Conservation (phyloP, 2,329 filamentous ascomycete genomes). For the Aspergillus pseudoterreus region DNA sequence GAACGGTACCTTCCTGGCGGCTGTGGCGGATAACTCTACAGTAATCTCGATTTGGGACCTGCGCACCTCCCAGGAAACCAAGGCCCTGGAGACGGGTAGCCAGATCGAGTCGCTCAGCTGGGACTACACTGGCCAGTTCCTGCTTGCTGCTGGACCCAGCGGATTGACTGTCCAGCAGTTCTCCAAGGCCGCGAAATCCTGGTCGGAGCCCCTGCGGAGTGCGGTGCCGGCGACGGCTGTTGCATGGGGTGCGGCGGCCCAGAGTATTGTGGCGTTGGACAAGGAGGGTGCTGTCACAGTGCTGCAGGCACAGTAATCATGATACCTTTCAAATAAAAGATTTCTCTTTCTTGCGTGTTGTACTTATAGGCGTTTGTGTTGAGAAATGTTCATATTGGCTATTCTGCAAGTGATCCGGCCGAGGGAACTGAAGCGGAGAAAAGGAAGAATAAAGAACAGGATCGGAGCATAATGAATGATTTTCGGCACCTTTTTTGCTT, state of each 20-base stretch:
- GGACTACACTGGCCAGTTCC: conserved; percentile 94
- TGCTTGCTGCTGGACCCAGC: conserved; percentile 74
- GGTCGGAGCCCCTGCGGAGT: conserved; percentile 80
- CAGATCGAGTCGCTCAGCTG: conserved; percentile 73
- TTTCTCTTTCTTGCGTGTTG: conserved; percentile 13
- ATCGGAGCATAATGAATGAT: background rate
- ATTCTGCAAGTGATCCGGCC: background rate
- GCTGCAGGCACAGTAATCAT: conserved; percentile 54
- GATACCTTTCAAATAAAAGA: conserved; percentile 19
- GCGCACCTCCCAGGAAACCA: conserved; percentile 75
- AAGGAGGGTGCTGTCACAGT: conserved; percentile 71
- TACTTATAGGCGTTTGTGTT: conserved; percentile 20
- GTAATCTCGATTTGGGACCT: conserved; percentile 86
- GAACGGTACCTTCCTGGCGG: conserved; percentile 94
- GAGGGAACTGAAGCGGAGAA: background rate
- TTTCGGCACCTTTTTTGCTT: no score
- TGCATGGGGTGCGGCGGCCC: conserved; percentile 72
- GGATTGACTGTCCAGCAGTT: conserved; percentile 88
- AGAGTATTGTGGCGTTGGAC: conserved; percentile 71
- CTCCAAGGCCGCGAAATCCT: conserved; percentile 78
- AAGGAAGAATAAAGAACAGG: conserved; percentile 1
- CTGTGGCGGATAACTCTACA: conserved; percentile 71
- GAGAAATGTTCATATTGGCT: conserved; percentile 4
- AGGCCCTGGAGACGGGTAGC: conserved; percentile 80
- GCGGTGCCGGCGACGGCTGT: conserved; percentile 70